These are phyloP conservation scores for Sicyos baderoa DNA, from an alignment of 306 rosid species.

Conservation along the genomic window DNA sequence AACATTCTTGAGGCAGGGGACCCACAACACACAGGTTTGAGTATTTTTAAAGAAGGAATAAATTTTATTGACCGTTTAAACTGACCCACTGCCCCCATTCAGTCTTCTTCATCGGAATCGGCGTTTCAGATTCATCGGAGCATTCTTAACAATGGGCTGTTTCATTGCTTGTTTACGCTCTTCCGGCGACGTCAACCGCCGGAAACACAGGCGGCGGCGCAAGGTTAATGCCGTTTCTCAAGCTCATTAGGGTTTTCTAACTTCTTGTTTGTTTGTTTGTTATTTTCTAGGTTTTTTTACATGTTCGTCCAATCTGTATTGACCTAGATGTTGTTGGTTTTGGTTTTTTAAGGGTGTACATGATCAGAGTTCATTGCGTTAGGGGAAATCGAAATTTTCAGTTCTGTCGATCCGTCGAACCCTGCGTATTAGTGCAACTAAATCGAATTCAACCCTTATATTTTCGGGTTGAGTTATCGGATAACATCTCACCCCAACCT, in stretches of 20 bases:
- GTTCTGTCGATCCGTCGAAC: no score
- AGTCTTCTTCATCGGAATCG: background rate
- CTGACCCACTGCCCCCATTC: constrained; percentile 19
- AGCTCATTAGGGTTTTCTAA: background rate
- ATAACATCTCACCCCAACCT: no score
- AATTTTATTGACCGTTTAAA: constrained; percentile 44
- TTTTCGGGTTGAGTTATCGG: no score
- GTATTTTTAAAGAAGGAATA: background rate
- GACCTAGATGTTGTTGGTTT: background rate
- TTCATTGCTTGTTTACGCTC: constrained; percentile 78
- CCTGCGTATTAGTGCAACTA: no score
- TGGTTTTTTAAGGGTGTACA: background rate
- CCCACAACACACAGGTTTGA: background rate
- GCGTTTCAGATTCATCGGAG: background rate
- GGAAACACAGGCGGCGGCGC: constrained; percentile 28
- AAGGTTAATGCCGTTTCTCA: constrained; percentile 33
- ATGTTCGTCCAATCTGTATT: background rate
- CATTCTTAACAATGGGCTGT: constrained; percentile 49
- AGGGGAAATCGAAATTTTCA: no score
- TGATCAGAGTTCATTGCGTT: no score
- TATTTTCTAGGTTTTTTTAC: background rate
- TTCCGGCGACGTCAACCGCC: constrained; percentile 40
- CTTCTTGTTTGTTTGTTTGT: background rate
- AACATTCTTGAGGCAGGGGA: no score
- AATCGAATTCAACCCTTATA: no score